Conservation (phyloP, 495 filamentous ascomycete genomes). For the Cladorrhinum samala region DNA sequence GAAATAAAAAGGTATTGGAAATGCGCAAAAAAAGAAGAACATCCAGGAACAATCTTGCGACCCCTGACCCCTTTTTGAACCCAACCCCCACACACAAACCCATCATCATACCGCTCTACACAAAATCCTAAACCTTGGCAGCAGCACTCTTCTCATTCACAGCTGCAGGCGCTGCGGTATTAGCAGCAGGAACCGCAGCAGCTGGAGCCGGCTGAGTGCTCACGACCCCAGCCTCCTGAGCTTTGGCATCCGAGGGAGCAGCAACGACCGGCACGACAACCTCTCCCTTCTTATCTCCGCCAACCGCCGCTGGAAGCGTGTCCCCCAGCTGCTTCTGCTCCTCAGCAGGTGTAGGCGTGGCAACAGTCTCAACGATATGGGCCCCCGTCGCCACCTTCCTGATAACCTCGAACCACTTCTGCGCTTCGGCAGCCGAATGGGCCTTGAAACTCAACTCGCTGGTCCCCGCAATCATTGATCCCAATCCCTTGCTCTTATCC, state of each 20-base stretch:
- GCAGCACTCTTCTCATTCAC: conserved; percentile 19
- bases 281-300: conserved; percentile 2
- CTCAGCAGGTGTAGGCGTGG: conserved; percentile 10
- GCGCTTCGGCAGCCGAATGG: conserved; percentile 63
- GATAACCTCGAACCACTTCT: conserved; percentile 78
- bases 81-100: background rate
- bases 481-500: conserved; percentile 52
- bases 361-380: conserved; percentile 21
- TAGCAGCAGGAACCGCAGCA: conserved; percentile 1
- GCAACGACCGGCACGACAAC: conserved; percentile 16
- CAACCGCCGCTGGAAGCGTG: conserved; percentile 6
- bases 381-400: conserved; percentile 33
- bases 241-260: conserved; percentile 16
- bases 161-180: conserved; percentile 5
- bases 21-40: background rate
- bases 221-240: conserved; percentile 30
- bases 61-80: background rate
- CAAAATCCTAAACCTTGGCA: conserved; percentile 3
- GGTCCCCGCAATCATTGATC: conserved; percentile 46
- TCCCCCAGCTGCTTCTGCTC: too few relatives aligned
- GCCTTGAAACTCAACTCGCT: conserved; percentile 57
- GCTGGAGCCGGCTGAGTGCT: conserved; percentile 20
- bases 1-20: too few relatives aligned
- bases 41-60: background rate
- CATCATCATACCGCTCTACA: background rate